Evolutionary conservation across 148 eudicot genomes (phyloP), one percentile per base, ranked within the genome.

Genomic region (Polygonum aviculare): DNA sequence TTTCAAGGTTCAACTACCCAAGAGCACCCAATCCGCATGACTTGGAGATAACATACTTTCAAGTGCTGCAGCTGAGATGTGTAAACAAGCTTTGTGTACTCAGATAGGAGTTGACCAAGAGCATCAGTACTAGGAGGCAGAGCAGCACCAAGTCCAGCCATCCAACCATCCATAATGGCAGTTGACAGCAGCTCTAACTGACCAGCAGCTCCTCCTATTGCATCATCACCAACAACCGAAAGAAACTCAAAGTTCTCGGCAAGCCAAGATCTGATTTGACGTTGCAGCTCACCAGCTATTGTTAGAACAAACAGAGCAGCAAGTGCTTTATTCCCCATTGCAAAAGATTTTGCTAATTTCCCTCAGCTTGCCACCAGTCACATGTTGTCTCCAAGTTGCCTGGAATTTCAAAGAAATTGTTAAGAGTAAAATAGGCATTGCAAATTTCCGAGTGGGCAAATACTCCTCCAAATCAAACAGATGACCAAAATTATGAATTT

Each of bases 81-180:
- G 79, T 88, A 94, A 26, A 94, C 94, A 49, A 95, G 90, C 73
- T 88, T 94, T 48, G 94, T 86, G 83, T 94, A 94, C 80, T 94
- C 96, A 10, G 87, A 89, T 59, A 94, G 84, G 65, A 94, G 92
- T 81, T 92, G 98, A 52, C 98, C 98, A 79, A 94, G 96, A 59
- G 98, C 98, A 84, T 94, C 97, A 73, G 97, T 94, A 80, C 73
- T 77, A 36, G 98, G 98, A 80, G 96, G 96, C 74, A 79, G 69
- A 49, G 98, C 98, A 84, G 93, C 92, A 77, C 98, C 97, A 77
- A 94, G 98, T 71, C 98, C 98, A 77, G 98, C 98, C 98, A 94
- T 94, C 98, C 98, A 94, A 55, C 98, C 98, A 86, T 94, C 98
- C 98, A 92, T 92, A 75, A 94, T 88, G 55, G 98, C 98, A 76